A percentile compares a stretch with the other conserved stretches of the same genome.
phyloP scores from a whole-genome alignment of 2,329 filamentous ascomycete genomes.

The Colletotrichum phormii region DNA sequence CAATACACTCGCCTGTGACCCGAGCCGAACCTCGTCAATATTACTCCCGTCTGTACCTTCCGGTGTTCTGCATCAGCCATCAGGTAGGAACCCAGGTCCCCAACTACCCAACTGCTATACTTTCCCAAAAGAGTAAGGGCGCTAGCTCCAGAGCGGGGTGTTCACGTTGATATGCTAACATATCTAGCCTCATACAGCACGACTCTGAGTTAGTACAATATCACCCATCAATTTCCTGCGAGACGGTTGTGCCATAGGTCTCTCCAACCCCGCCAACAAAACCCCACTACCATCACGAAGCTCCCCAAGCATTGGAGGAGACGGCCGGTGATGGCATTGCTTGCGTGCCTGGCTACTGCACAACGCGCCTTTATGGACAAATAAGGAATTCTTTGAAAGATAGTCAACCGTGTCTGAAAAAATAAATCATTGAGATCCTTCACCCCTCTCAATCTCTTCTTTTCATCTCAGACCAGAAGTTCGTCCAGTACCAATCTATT shows the following conservation, averaged over 20 bases:
- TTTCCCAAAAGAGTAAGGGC: constrained; percentile 9
- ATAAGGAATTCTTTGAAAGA: neutral
- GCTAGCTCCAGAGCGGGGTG: neutral
- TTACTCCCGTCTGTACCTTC: neutral
- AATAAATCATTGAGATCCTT: neutral
- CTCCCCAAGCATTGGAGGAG: constrained; percentile 19
- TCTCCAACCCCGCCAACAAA: constrained; percentile 12
- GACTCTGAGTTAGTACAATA: neutral
- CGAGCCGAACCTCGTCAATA: too few relatives aligned
- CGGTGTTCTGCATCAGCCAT: too few relatives aligned
- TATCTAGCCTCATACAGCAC: too few relatives aligned
- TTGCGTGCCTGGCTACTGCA: neutral
- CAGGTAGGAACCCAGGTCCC: too few relatives aligned
- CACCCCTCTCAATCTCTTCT: neutral
- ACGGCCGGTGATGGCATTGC: constrained; percentile 20
- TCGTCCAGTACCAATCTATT: neutral
- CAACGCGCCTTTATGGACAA: neutral
- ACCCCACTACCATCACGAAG: constrained; percentile 7
- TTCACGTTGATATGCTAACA: neutral
- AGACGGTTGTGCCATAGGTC: constrained; percentile 20
- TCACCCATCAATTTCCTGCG: neutral
- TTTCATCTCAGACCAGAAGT: neutral
- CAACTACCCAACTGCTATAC: constrained; percentile 18
- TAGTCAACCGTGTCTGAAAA: neutral
- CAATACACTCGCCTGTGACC: too few relatives aligned